Base-by-base conservation (phyloP, 768 basidiomycete species). In the Brasilioporus rufonigricans region DNA sequence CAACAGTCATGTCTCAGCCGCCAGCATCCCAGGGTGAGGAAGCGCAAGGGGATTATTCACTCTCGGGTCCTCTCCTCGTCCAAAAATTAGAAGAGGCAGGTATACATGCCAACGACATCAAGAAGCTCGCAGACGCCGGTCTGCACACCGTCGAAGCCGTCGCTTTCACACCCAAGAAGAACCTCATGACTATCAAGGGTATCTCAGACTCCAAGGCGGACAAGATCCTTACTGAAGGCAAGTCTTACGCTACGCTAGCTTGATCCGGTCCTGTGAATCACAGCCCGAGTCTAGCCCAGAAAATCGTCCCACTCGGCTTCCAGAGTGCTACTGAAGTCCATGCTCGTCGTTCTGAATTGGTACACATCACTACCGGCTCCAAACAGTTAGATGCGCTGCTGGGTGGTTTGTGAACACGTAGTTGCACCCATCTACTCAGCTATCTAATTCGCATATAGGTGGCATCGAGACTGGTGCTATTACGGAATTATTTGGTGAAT, bases 401-500 rank as follows among this genome's bases (percentile, higher is more conserved):
- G 3, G 97, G 97, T 67, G 96, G 96, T 89, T 48, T 54, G 68
- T 68, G 47, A 36, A 50, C 52, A 39, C 26, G 16, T 5, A 16
- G 19, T 44, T 36, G 26, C 40, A 8, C 56, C 51, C 40, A 51
- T 51, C 48, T 35, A 1, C 36, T 52, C 46, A 11, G 44, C 52
- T 44, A 24, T 46, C 55, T 63, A 4, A 72, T 53, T 48, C 32
- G 49, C 59, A 56, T 54, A 45, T 55, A 92, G 91, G 91, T 50
- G 97, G 97, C 10, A 92, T 99, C 63, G 97, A 99, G 76, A 99
- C 97, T 18, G 97, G 97, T 39, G 89, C 94, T 1, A 97, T 99
- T 67, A 99, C 97, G 0, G 97, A 99, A 71, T 77, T 99, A 26
- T 98, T 97, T 74, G 97, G 96, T 53, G 97, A 99, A 74, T 99